Evolutionary conservation across 768 basidiomycete genomes (phyloP), one percentile per base, ranked within the genome.

Genomic region (Cystobasidiopsis lactophilus): DNA sequence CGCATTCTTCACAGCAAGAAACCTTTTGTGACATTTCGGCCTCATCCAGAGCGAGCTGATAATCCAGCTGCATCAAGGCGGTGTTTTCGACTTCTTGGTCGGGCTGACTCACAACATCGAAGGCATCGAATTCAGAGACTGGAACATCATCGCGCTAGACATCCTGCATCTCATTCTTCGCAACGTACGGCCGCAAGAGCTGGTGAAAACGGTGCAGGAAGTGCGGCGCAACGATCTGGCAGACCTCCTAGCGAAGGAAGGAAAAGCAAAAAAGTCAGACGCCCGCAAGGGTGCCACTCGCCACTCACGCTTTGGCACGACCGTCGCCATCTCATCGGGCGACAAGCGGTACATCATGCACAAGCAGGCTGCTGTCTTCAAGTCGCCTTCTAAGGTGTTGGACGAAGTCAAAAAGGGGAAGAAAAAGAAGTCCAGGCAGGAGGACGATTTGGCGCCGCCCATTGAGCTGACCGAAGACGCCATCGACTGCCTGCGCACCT

Each of bases 241-340:
- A 9, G 75, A 76, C 39, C 75, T 95, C 48, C 75, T 98, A 16
- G 79, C 77, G 3, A 68, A 73, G 31, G 93, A 98, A 68, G 77
- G 76, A 56, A 74, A 73, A 52, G 71, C 70, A 39, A 79, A 77
- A 55, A 71, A 73, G 31, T 71, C 76, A 51, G 64, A 74, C 24
- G 71, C 75, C 0, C 72, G 76, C 45, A 69, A 71, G 45, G 69
- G 74, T 3, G 67, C 78, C 49, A 82, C 85, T 21, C 75, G 93
- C 30, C 93, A 98, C 68, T 85, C 86, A 24, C 78, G 89, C 45
- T 98, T 98, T 66, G 93, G 93, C 1, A 96, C 93, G 2, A 96
- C 89, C 9, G 79, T 96, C 58, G 70, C 80, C 21, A 79, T 98
- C 50, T 75, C 73, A 57, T 70, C 82, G 14, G 69, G 69, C 27